These are phyloP conservation scores for Alloteropsis angusta DNA, from an alignment of 202 grass and related monocot genomes.

Conservation along the genomic window DNA sequence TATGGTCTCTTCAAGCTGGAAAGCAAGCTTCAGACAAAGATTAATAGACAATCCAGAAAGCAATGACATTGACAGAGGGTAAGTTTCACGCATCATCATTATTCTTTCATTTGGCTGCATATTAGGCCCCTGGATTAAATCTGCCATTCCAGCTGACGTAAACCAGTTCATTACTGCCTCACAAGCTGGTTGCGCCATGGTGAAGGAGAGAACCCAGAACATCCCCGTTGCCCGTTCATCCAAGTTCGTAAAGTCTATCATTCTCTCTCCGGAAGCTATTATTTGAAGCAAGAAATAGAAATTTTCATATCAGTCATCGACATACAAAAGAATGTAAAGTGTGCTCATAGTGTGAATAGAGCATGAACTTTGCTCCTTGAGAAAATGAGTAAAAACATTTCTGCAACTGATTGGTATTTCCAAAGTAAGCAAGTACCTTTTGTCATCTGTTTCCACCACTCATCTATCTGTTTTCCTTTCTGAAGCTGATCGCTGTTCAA, in stretches of 20 bases:
- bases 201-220: constrained; percentile 99
- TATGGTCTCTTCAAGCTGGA: constrained; percentile 93
- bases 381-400: neutral
- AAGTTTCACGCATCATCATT: constrained; percentile 84
- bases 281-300: constrained; percentile 19
- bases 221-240: constrained; percentile 88
- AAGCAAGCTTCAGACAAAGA: constrained; percentile 91
- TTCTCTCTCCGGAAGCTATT: constrained; percentile 63
- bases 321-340: constrained; percentile 5
- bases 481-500: constrained; percentile 95
- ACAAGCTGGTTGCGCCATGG: constrained; percentile 77
- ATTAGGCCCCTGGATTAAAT: constrained; percentile 74
- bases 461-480: constrained; percentile 97
- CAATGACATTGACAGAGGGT: constrained; percentile 77
- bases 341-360: neutral
- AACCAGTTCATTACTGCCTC: constrained; percentile 99
- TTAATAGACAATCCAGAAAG: constrained; percentile 96
- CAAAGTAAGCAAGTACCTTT: constrained; percentile 61
- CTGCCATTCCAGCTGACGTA: constrained; percentile 62
- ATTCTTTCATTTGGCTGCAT: constrained; percentile 75
- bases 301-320: neutral
- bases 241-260: constrained; percentile 87
- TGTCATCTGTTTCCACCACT: constrained; percentile 89
- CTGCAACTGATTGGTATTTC: neutral
- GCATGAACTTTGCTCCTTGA: neutral